These are phyloP conservation scores for Salix koriyanagi DNA, from an alignment of 345 rosid species.

Conservation along the genomic window DNA sequence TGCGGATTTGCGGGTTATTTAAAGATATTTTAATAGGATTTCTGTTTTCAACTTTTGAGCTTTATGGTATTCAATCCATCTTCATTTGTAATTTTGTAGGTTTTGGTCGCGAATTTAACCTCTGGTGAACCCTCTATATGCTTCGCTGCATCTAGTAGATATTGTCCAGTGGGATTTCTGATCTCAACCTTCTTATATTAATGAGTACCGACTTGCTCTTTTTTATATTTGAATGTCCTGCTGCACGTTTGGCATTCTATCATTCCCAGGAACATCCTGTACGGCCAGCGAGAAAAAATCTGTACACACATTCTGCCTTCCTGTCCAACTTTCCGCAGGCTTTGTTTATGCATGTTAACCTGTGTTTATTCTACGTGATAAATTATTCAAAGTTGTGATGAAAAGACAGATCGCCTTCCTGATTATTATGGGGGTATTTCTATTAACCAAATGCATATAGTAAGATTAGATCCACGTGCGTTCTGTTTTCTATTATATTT, in stretches of 20 bases:
- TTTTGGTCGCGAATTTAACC: conserved; percentile 24
- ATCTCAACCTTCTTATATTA: background rate
- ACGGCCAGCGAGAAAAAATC: background rate
- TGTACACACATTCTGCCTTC: background rate
- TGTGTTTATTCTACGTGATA: background rate
- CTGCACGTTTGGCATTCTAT: background rate
- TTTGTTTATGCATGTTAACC: background rate
- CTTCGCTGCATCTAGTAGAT: conserved; percentile 19
- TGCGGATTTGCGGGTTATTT: conserved; percentile 33
- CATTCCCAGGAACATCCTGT: background rate
- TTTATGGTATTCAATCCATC: conserved; percentile 18
- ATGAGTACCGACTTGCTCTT: background rate
- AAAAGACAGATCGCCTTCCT: background rate
- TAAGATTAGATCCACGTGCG: background rate
- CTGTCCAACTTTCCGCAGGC: background rate
- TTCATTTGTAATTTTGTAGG: conserved; percentile 45
- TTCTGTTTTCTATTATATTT: background rate
- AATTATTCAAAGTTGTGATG: background rate
- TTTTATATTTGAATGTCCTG: background rate
- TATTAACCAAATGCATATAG: background rate
- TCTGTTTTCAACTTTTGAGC: conserved; percentile 20
- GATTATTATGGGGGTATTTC: background rate
- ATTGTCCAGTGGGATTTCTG: background rate
- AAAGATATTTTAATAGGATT: conserved; percentile 28
- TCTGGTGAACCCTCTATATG: conserved; percentile 20